A percentile compares a stretch with the other conserved stretches of the same genome.
These are phyloP conservation scores for Selaginella moellendorffii DNA, from an alignment of 75 land plant species.

Conservation along the genomic window DNA sequence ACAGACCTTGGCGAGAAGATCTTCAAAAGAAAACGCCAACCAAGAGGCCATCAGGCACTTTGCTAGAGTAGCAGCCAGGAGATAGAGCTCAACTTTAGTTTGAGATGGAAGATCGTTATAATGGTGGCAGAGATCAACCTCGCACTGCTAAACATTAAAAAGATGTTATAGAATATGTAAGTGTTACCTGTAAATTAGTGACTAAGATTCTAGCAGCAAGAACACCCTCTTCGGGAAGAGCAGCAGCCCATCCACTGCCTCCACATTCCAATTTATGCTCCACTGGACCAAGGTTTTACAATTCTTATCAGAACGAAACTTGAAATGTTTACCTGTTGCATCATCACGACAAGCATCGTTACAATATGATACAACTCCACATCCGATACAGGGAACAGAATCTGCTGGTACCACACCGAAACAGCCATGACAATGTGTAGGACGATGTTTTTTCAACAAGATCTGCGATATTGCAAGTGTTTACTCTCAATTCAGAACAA, in stretches of 20 bases:
- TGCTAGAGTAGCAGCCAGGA: slow-evolving; percentile 41
- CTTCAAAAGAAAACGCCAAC: slow-evolving; percentile 17
- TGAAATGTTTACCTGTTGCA: slow-evolving; percentile 26
- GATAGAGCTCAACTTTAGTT: slow-evolving; percentile 52
- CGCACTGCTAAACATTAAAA: not conserved
- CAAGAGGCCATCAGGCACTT: slow-evolving; percentile 30
- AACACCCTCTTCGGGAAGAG: slow-evolving; percentile 57
- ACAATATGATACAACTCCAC: slow-evolving; percentile 57
- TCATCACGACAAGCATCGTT: slow-evolving; percentile 34
- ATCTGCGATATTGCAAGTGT: slow-evolving; percentile 36
- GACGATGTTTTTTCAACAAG: slow-evolving; percentile 41
- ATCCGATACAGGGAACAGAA: slow-evolving; percentile 42
- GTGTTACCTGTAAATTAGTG: not conserved
- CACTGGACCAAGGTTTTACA: slow-evolving; percentile 1
- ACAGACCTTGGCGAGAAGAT: slow-evolving; percentile 21
- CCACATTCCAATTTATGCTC: slow-evolving; percentile 76
- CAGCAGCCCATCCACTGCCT: slow-evolving; percentile 67
- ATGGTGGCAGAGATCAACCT: slow-evolving; percentile 40
- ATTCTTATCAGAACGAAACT: not conserved
- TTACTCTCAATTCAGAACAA: too few relatives aligned
- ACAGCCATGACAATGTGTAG: slow-evolving; percentile 71
- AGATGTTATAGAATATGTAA: too few relatives aligned
- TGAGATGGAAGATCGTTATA: slow-evolving; percentile 30
- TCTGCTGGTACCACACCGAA: slow-evolving; percentile 56
- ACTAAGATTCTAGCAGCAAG: slow-evolving; percentile 53